Base-by-base conservation (phyloP, 768 basidiomycete species). In the Xerocomus spinulosus region DNA sequence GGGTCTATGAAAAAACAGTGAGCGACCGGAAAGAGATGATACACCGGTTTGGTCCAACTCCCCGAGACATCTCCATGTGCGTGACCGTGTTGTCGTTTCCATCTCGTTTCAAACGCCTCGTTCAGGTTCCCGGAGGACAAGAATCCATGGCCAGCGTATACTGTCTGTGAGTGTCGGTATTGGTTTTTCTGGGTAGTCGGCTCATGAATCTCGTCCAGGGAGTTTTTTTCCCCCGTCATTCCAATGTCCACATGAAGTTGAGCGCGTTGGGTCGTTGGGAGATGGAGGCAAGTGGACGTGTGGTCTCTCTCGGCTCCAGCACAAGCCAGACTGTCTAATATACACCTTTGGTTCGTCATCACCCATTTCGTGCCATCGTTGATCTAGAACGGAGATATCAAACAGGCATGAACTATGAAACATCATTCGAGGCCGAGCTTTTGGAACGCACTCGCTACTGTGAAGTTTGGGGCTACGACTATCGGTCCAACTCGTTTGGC, bases 251-350 rank as follows among this genome's bases (percentile, higher is more conserved):
- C 73, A 75, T 49, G 64, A 71, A 43, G 42, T 68, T 12, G 68
- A 75, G 51, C 73, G 73, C 18, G 48, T 75, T 42, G 73, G 73
- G 33, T 70, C 73, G 13, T 64, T 85, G 9, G 81, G 82, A 15
- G 83, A 84, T 58, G 83, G 83, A 13, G 83, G 84, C 13, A 85
- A 85, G 65, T 85, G 81, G 79, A 71, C 81, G 14, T 85, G 84
- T 55, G 84, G 84, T 2, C 57, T 84, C 21, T 78, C 77, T 20
- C 71, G 77, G 3, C 64, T 85, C 5, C 67, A 68, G 44, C 67
- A 75, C 42, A 82, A 83, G 62, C 64, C 63, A 18, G 69, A 78
- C 39, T 83, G 83, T 56, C 62, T 83, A 39, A 66, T 85, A 44
- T 85, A 85, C 52, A 79, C 81, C 3, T 72, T 84, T 44, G 83